Percentiles rank a stretch among this genome's conserved stretches.
Evolutionary conservation across 2,329 filamentous ascomycete genomes (phyloP).

Genomic region (Pseudocercospora macadamiae): DNA sequence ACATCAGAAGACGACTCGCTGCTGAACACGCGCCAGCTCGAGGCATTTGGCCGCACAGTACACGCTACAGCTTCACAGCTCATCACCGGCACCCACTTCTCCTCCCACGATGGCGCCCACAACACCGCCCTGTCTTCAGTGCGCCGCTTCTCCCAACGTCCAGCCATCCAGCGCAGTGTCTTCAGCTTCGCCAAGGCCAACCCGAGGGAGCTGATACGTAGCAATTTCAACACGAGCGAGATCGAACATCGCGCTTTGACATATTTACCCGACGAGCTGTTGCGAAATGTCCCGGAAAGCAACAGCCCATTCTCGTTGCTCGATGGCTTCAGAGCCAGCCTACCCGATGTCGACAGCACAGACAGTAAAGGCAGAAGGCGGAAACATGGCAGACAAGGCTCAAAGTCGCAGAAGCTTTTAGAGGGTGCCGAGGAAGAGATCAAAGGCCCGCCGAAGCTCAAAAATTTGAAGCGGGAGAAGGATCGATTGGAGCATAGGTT

Average conservation of each 20-base stretch:
- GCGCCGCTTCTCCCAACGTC: constrained; percentile 83
- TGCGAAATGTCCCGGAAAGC: constrained; percentile 84
- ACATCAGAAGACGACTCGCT: constrained; percentile 30
- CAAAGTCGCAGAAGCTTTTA: constrained; percentile 76
- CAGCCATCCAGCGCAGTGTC: constrained; percentile 82
- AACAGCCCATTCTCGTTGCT: constrained; percentile 90
- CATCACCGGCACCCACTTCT: constrained; percentile 54
- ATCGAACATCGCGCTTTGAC: constrained; percentile 92
- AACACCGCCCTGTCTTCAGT: constrained; percentile 86
- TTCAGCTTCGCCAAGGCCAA: constrained; percentile 89
- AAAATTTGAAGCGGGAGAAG: constrained; percentile 78
- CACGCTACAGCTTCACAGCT: constrained; percentile 90
- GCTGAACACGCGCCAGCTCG: constrained; percentile 73
- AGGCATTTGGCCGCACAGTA: constrained; percentile 92
- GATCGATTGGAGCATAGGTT: constrained; percentile 78
- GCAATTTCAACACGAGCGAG: constrained; percentile 84
- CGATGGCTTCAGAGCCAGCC: constrained; percentile 90
- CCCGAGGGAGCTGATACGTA: constrained; percentile 91
- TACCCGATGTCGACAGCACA: constrained; percentile 67
- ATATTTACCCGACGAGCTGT: constrained; percentile 85
- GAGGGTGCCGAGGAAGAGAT: constrained; percentile 59
- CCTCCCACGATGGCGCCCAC: constrained; percentile 66
- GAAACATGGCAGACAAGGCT: constrained; percentile 67
- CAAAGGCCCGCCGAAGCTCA: constrained; percentile 67
- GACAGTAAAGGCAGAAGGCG: constrained; percentile 58